Base-by-base conservation (phyloP, 805 yeast genomes). In the Maudiozyma bulderi region DNA sequence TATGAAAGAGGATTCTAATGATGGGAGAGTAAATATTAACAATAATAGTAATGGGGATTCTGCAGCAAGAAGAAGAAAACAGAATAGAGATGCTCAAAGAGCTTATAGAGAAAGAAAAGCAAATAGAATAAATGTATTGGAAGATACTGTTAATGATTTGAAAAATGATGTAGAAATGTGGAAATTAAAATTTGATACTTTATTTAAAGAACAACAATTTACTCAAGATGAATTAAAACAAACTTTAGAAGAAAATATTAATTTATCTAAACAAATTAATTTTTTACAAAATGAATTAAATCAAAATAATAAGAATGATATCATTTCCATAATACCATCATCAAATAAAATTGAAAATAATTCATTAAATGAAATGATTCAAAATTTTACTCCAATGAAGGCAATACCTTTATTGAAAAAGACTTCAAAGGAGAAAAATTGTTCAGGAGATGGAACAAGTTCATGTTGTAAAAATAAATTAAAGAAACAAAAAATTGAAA, bases 71-170 rank as follows among this genome's bases (percentile, higher is more conserved):
- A 88, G 66, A 70, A 96, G 48, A 87, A 90, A 67, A 95, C 97
- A 86, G 65, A 89, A 89, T 62, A 72, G 96, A 51, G 95, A 93
- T 15, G 95, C 96, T 29, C 95, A 90, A 71, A 62, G 96, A 51
- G 95, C 97, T 1, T 86, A 88, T 69, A 71, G 96, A 55, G 95
- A 88, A 64, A 74, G 96, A 55, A 71, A 95, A 57, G 93, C 96
- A 11, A 84, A 85, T 35, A 69, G 91, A 46, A 90, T 88, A 5
- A 80, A 80, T 51, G 95, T 86, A 62, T 71, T 91, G 46, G 95
- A 87, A 62, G 78, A 75, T 13, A 49, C 57, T 9, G 62, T 64
- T 10, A 50, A 50, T 10, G 43, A 45, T 8, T 49, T 60, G 30
- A 53, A 56, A 38, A 47, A 80, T 78, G 65, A 73, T 82, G 49